phyloP scores from a whole-genome alignment of 2,329 filamentous ascomycete genomes.

The Coniochaeta sp. region DNA sequence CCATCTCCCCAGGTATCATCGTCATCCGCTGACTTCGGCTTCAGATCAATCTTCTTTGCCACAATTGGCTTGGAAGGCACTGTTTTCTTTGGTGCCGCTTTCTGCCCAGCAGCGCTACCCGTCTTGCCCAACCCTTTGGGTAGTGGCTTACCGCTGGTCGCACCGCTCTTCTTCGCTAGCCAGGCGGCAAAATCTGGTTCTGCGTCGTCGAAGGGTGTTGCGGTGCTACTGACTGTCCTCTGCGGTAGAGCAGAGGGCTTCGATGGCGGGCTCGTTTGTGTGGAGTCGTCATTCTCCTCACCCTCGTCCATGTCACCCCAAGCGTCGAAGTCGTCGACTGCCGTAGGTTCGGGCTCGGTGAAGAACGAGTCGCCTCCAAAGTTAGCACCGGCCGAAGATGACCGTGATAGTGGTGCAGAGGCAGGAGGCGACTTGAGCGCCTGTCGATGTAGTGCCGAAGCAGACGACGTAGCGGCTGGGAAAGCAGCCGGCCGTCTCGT shows the following conservation, averaged over 20 bases:
- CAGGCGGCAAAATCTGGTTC: conserved; percentile 96
- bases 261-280: conserved; percentile 8
- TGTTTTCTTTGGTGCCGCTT: conserved; percentile 29
- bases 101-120: conserved; percentile 13
- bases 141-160: conserved; percentile 48
- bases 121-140: conserved; percentile 77
- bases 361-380: conserved; percentile 41
- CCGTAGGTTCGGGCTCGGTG: conserved; percentile 43
- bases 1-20: conserved; percentile 60
- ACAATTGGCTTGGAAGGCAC: conserved; percentile 32
- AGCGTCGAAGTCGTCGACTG: conserved; percentile 59
- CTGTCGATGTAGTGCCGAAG: conserved; percentile 54
- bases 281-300: conserved; percentile 25
- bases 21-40: conserved; percentile 52
- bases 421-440: conserved; percentile 44
- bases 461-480: conserved; percentile 34
- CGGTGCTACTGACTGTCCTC: conserved; percentile 8
- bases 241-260: conserved; percentile 3
- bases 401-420: conserved; percentile 34
- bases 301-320: conserved; percentile 67
- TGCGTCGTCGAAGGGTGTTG: conserved; percentile 65
- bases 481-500: conserved; percentile 21
- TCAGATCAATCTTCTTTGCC: conserved; percentile 63
- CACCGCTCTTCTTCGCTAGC: conserved; percentile 66
- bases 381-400: conserved; percentile 35